Percentiles rank a stretch among this genome's conserved stretches.
phyloP scores from a whole-genome alignment of 352 stramenopile genomes.

The Saprolegnia diclina region DNA sequence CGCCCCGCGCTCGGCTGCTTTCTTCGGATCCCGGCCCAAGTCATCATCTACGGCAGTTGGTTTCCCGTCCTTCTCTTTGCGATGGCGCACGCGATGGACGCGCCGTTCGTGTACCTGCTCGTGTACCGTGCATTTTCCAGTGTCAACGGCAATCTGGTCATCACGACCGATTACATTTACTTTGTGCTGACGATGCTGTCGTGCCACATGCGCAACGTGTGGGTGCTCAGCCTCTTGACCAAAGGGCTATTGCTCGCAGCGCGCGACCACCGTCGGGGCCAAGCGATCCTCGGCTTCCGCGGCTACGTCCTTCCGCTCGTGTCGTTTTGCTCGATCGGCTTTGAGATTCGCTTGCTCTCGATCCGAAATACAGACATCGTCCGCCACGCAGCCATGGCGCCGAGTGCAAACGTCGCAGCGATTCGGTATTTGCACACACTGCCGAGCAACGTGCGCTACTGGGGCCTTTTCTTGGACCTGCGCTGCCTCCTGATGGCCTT shows the following conservation, averaged over 20 bases:
- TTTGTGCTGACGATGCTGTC: neutral
- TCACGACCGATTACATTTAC: neutral
- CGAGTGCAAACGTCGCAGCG: neutral
- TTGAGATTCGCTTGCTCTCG: neutral
- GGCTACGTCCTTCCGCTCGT: constrained; percentile 5
- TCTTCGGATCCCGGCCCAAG: constrained; percentile 3
- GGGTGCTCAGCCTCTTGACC: constrained; percentile 2
- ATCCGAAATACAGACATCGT: neutral
- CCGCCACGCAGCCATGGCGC: neutral
- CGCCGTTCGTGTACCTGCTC: neutral
- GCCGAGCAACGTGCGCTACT: neutral
- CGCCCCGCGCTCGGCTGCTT: neutral
- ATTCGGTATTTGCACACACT: neutral
- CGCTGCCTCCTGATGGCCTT: neutral
- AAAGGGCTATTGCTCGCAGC: neutral
- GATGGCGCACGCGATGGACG: neutral
- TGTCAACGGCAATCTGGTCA: neutral
- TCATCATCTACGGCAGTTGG: constrained; percentile 16
- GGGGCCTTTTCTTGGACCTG: neutral
- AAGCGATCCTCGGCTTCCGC: neutral
- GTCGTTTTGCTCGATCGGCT: neutral
- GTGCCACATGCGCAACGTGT: constrained; percentile 13
- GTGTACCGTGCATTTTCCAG: neutral
- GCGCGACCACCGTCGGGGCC: neutral
- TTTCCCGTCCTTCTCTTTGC: neutral